phyloP scores from a whole-genome alignment of 768 basidiomycete species.

The Hypholoma fasciculare region DNA sequence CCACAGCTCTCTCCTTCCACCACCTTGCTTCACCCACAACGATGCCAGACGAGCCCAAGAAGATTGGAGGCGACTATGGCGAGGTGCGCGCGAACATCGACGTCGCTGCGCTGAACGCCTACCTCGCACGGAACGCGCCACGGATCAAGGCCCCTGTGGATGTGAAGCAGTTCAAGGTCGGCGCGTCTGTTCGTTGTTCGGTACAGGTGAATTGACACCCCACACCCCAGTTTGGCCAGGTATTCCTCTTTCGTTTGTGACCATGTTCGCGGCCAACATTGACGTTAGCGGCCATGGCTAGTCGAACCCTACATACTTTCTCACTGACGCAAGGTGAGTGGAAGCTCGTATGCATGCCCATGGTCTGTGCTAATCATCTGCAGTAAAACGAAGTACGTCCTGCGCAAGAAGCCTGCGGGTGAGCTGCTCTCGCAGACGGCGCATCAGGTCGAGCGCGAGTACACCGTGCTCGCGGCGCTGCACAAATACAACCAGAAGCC shows the following conservation, averaged over 20 bases:
- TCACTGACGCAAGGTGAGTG: conserved; percentile 72
- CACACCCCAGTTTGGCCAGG: conserved; percentile 77
- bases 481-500: conserved; percentile 68
- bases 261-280: neutral
- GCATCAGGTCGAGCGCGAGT: conserved; percentile 95
- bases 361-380: neutral
- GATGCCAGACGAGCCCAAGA: conserved; percentile 30
- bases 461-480: conserved; percentile 74
- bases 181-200: conserved; percentile 18
- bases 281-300: conserved; percentile 27
- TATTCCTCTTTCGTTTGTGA: conserved; percentile 30
- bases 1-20: neutral
- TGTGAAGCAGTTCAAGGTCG: conserved; percentile 92
- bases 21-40: conserved; percentile 5
- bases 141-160: conserved; percentile 62
- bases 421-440: conserved; percentile 87
- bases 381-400: conserved; percentile 68
- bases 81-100: conserved; percentile 72
- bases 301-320: conserved; percentile 97
- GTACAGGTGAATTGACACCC: neutral
- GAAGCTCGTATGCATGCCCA: neutral
- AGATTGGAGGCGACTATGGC: conserved; percentile 77
- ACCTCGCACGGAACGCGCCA: conserved; percentile 58
- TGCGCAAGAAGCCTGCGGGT: conserved; percentile 93
- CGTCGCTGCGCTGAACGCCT: conserved; percentile 59